Conservation (phyloP, 2,329 filamentous ascomycete species). For the Stylonectria norvegica region DNA sequence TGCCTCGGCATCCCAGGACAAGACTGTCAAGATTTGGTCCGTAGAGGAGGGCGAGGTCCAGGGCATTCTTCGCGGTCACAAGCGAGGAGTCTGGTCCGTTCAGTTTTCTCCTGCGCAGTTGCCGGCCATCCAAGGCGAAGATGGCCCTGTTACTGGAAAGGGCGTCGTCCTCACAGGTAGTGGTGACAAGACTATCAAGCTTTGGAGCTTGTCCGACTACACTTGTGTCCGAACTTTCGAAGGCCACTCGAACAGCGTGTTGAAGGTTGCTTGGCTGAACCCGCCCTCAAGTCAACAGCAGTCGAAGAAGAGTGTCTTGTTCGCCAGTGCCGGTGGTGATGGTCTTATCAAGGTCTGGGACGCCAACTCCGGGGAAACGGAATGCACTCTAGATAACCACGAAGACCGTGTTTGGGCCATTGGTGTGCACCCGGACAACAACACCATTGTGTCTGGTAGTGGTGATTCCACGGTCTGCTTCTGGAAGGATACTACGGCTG, state of each 20-base stretch:
- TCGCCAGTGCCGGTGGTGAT: slow-evolving; percentile 87
- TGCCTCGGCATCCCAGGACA: slow-evolving; percentile 93
- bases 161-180: slow-evolving; percentile 86
- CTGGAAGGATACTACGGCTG: slow-evolving; percentile 86
- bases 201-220: slow-evolving; percentile 93
- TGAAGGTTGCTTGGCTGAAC: slow-evolving; percentile 87
- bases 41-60: slow-evolving; percentile 83
- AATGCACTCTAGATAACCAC: slow-evolving; percentile 93
- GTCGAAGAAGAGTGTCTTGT: slow-evolving; percentile 60
- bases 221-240: slow-evolving; percentile 91
- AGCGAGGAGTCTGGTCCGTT: slow-evolving; percentile 93
- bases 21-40: slow-evolving; percentile 96
- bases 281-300: slow-evolving; percentile 48
- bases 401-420: slow-evolving; percentile 94
- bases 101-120: slow-evolving; percentile 80
- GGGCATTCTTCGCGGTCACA: slow-evolving; percentile 88
- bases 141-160: slow-evolving; percentile 69
- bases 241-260: slow-evolving; percentile 90
- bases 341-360: slow-evolving; percentile 97
- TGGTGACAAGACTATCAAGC: slow-evolving; percentile 91
- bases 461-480: slow-evolving; percentile 92
- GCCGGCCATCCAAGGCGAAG: slow-evolving; percentile 68
- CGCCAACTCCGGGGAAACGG: slow-evolving; percentile 75
- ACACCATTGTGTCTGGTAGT: slow-evolving; percentile 82
- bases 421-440: slow-evolving; percentile 63